Evolutionary conservation across 1,284 basidiomycete genomes (phyloP).

Genomic region (Cystobasidium slooffiae): DNA sequence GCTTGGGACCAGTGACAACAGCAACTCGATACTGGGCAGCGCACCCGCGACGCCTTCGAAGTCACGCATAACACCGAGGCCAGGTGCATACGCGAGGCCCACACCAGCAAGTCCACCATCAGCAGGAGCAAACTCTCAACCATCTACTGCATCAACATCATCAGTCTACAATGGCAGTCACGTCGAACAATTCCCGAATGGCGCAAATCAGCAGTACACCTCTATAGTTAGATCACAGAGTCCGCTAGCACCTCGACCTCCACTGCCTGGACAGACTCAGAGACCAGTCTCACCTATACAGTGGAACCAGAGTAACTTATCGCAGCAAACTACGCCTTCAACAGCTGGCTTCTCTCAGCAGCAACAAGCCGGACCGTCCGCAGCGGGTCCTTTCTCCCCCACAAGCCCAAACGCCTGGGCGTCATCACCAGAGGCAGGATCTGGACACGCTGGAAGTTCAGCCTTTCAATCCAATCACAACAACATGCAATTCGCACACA

Average conservation of each 20-base stretch:
- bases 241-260: slow-evolving; percentile 38
- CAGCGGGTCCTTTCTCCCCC: slow-evolving; percentile 14
- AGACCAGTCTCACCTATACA: slow-evolving; percentile 40
- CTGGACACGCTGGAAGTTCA: neutral
- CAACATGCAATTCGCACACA: neutral
- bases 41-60: slow-evolving; percentile 42
- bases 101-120: neutral
- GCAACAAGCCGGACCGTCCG: slow-evolving; percentile 20
- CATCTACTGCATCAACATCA: slow-evolving; percentile 2
- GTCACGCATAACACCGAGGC: slow-evolving; percentile 32
- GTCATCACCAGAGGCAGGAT: slow-evolving; percentile 18
- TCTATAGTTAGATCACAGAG: slow-evolving; percentile 31
- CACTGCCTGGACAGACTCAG: slow-evolving; percentile 39
- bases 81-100: slow-evolving; percentile 24
- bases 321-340: slow-evolving; percentile 17
- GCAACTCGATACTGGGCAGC: slow-evolving; percentile 7
- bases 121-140: neutral
- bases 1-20: slow-evolving; percentile 16
- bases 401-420: slow-evolving; percentile 41
- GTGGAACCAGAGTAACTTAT: slow-evolving; percentile 19
- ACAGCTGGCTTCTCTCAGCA: neutral
- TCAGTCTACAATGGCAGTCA: neutral
- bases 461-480: slow-evolving; percentile 5
- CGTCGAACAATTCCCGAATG: slow-evolving; percentile 23
- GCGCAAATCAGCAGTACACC: slow-evolving; percentile 29